Evolutionary conservation across 805 yeast genomes (phyloP), one percentile per base, ranked within the genome.

Genomic region (Saccharomycopsis vini): DNA sequence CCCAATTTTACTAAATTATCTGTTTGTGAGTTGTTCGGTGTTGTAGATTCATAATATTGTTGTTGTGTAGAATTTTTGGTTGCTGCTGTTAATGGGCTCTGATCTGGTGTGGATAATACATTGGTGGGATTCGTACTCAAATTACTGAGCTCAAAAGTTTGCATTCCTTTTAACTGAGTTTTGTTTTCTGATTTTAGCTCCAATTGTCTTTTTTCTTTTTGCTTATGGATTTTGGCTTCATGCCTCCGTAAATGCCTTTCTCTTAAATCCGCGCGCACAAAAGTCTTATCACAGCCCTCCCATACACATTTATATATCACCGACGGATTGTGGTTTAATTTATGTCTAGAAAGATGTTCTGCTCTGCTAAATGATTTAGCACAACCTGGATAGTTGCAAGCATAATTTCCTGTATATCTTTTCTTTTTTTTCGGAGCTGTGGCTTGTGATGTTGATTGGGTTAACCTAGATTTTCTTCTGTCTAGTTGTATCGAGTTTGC

Each of bases 311-410:
- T 64, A 54, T 68, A 78, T 9, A 79, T 75, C 42, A 71, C 72
- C 18, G 69, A 64, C 2, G 76, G 75, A 45, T 69, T 66, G 50
- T 79, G 86, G 55, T 79, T 79, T 40, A 79, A 63, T 53, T 75
- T 71, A 55, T 79, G 86, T 40, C 86, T 61, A 2, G 82, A 68
- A 13, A 79, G 57, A 60, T 79, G 86, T 53, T 79, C 86, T 1
- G 78, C 70, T 40, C 86, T 56, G 19, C 75, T 70, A 52, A 79
- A 79, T 16, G 65, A 62, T 54, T 79, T 79, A 31, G 62, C 65
- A 53, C 86, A 79, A 29, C 68, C 68, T 6, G 67, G 69, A 43
- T 56, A 61, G 30, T 69, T 69, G 53, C 79, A 75, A 18, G 52
- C 51, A 44, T 52, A 61, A n/a, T 56, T 49, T 3, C 68, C 68